A percentile compares a stretch with the other conserved stretches of the same genome.
phyloP scores from a whole-genome alignment of 2,329 filamentous ascomycete species.

The Ophiocordyceps robertsii region DNA sequence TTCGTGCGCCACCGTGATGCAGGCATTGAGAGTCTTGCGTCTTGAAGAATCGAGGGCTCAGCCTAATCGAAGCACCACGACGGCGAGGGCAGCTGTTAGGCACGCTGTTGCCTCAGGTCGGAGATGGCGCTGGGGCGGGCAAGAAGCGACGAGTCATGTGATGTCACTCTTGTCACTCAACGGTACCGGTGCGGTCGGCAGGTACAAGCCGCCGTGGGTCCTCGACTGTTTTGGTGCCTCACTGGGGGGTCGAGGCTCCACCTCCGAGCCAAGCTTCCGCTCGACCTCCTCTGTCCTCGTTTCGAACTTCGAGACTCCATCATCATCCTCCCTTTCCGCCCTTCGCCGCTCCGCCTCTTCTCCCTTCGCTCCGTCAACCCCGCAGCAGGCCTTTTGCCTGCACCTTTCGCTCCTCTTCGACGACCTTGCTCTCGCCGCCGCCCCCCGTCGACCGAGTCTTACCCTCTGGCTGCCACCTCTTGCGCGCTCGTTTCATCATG shows the following conservation, averaged over 20 bases:
- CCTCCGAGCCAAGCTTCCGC: slow-evolving; percentile 21
- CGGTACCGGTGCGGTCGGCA: neutral
- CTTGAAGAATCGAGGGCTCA: no score
- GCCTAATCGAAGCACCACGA: no score
- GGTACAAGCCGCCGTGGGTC: slow-evolving; percentile 8
- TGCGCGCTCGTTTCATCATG: slow-evolving; percentile 22
- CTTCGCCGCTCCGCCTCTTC: slow-evolving; percentile 5
- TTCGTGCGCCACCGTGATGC: no score
- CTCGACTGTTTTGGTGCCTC: slow-evolving; percentile 9
- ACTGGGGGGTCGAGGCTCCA: slow-evolving; percentile 15
- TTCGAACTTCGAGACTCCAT: slow-evolving; percentile 5
- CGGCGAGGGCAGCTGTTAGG: no score
- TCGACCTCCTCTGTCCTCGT: slow-evolving; percentile 24
- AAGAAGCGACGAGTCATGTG: slow-evolving; percentile 20
- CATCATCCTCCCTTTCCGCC: slow-evolving; percentile 6
- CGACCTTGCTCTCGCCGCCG: neutral
- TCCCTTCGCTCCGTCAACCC: slow-evolving; percentile 1
- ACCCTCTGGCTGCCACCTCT: slow-evolving; percentile 5
- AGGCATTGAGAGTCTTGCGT: no score
- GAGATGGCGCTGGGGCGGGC: no score
- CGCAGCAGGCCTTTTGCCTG: neutral
- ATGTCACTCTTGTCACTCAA: slow-evolving; percentile 15
- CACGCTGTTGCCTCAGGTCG: no score
- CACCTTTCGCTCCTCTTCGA: neutral
- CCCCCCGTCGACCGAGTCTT: slow-evolving; percentile 3